phyloP scores from a whole-genome alignment of 1,139 yeast species.

The Suhomyces chickasaworum region DNA sequence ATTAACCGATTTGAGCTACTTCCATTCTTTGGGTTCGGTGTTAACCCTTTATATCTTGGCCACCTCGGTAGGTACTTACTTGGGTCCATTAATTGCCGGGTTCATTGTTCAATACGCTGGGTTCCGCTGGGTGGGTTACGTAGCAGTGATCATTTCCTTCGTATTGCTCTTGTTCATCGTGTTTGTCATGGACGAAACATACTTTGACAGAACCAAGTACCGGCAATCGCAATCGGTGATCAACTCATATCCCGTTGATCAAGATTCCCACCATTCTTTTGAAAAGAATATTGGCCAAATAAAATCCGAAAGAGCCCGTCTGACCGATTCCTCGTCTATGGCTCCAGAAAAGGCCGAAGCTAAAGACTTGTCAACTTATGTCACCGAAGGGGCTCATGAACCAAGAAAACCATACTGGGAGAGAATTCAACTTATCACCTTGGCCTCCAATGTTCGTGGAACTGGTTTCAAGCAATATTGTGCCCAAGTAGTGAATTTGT shows the following conservation, averaged over 20 bases:
- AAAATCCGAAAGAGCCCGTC: neutral
- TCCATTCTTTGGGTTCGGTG: constrained; percentile 43
- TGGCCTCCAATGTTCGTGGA: constrained; percentile 24
- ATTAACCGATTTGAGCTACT: constrained; percentile 35
- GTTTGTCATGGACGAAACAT: constrained; percentile 29
- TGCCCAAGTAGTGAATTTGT: constrained; percentile 26
- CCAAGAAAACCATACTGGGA: constrained; percentile 25
- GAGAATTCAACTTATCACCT: constrained; percentile 27
- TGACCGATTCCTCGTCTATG: neutral
- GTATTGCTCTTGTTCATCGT: constrained; percentile 24
- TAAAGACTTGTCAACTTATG: constrained; percentile 3
- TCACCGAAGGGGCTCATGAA: constrained; percentile 26
- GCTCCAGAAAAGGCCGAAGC: neutral
- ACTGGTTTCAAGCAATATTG: constrained; percentile 32
- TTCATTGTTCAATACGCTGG: constrained; percentile 25
- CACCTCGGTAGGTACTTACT: constrained; percentile 39
- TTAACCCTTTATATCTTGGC: constrained; percentile 41
- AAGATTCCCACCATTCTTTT: constrained; percentile 2
- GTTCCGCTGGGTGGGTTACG: constrained; percentile 45
- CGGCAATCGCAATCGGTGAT: constrained; percentile 9
- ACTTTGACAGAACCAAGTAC: constrained; percentile 24
- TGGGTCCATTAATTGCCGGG: constrained; percentile 41
- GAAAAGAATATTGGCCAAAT: too few species aligned
- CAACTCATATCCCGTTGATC: constrained; percentile 3
- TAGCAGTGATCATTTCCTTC: constrained; percentile 25